A percentile compares a stretch with the other conserved stretches of the same genome.
Conservation (phyloP, 75 land plant species). For the Sequoia sempervirens region DNA sequence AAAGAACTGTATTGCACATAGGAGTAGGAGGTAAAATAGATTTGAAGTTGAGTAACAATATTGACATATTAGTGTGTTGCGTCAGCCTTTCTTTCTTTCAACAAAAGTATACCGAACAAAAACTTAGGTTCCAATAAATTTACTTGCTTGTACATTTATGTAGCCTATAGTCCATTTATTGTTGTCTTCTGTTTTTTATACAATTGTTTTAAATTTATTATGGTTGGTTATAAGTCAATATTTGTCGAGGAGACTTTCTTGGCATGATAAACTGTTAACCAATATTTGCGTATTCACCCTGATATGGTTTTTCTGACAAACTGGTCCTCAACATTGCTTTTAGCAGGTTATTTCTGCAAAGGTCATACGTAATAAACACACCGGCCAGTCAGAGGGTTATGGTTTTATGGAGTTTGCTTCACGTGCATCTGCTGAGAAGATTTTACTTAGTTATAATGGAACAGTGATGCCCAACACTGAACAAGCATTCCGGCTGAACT, state of each 20-base stretch:
- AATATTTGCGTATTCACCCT: no score
- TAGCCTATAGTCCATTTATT: not conserved
- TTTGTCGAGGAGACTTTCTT: not conserved
- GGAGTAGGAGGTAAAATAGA: not conserved
- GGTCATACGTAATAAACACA: conserved; percentile 42
- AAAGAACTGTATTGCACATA: not conserved
- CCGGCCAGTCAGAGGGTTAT: conserved; percentile 40
- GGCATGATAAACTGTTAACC: not conserved
- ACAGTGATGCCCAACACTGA: conserved; percentile 35
- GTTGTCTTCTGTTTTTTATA: not conserved
- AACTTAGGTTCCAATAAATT: not conserved
- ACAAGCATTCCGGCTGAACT: conserved; percentile 33
- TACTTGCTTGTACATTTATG: not conserved
- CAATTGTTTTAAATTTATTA: not conserved
- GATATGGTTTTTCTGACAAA: not conserved
- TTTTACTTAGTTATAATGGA: conserved; percentile 20
- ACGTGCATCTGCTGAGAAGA: conserved; percentile 34
- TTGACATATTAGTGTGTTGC: not conserved
- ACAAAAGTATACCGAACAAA: not conserved
- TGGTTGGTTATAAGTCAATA: not conserved
- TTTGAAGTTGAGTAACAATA: not conserved
- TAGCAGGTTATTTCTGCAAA: conserved; percentile 30
- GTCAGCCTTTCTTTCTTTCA: not conserved
- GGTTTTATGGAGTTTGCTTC: conserved; percentile 36
- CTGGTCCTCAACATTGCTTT: not conserved